Evolutionary conservation across 768 basidiomycete genomes (phyloP).

Genomic region (Chiua virens): DNA sequence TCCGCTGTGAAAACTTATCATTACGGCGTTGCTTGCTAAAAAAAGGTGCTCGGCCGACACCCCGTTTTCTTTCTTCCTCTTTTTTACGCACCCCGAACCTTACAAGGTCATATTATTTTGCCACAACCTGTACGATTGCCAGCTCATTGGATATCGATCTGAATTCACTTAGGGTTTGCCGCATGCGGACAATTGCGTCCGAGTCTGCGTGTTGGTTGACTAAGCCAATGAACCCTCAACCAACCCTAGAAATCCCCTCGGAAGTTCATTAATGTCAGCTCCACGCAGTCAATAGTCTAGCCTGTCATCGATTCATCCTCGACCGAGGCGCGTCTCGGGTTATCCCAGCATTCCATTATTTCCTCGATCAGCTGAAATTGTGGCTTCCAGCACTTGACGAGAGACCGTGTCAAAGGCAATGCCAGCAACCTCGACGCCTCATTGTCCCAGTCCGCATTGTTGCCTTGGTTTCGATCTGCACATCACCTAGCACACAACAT

Average conservation of each 20-base stretch:
- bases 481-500: not conserved
- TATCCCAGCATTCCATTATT: not conserved
- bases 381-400: not conserved
- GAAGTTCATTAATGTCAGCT: no score
- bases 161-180: no score
- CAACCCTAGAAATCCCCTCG: no score
- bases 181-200: no score
- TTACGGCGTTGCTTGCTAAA: not conserved
- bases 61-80: not conserved
- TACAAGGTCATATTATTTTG: not conserved
- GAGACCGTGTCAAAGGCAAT: not conserved
- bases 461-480: not conserved
- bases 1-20: not conserved
- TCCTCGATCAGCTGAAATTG: not conserved
- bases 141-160: no score
- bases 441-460: no score
- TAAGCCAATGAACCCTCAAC: no score
- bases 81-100: not conserved
- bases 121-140: no score
- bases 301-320: not conserved
- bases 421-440: conserved; percentile 5
- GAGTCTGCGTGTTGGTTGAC: no score
- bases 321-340: not conserved
- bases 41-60: not conserved
- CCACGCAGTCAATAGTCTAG: not conserved